Conservation (phyloP, 1,139 yeast genomes). For the Yamadazyma songkhlaensis region DNA sequence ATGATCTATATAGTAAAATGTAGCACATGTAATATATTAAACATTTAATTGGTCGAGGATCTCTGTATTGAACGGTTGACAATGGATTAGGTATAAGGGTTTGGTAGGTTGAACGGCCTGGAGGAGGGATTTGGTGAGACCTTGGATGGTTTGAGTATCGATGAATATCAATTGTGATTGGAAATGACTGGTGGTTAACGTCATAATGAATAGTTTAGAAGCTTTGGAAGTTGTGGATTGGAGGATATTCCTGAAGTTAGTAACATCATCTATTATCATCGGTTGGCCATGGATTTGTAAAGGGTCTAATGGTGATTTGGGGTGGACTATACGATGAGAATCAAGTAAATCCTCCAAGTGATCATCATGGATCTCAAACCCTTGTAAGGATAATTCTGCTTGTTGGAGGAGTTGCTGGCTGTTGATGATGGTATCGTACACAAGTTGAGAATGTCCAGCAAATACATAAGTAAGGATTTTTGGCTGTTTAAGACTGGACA, state of each 20-base stretch:
- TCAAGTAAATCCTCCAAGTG: slow-evolving; percentile 12
- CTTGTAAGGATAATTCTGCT: slow-evolving; percentile 18
- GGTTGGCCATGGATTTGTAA: slow-evolving; percentile 10
- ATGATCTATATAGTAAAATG: slow-evolving; percentile 48
- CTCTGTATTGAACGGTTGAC: not conserved
- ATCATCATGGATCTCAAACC: slow-evolving; percentile 10
- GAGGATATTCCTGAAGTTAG: slow-evolving; percentile 10
- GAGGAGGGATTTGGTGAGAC: no score
- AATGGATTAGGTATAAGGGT: slow-evolving; percentile 1
- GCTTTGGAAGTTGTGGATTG: not conserved
- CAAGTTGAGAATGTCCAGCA: slow-evolving; percentile 9
- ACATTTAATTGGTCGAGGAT: not conserved
- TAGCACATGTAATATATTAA: slow-evolving; percentile 12
- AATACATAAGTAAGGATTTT: slow-evolving; percentile 8
- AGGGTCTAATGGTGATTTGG: slow-evolving; percentile 2
- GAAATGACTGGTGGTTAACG: not conserved
- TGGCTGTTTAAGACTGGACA: slow-evolving; percentile 4
- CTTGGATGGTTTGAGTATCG: no score
- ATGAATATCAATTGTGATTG: slow-evolving; percentile 4
- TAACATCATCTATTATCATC: slow-evolving; percentile 15
- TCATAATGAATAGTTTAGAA: slow-evolving; percentile 1
- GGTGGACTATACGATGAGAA: slow-evolving; percentile 6
- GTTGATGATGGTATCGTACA: slow-evolving; percentile 8
- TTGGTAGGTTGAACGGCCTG: no score
- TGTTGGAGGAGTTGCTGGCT: slow-evolving; percentile 3